Conservation (phyloP, 345 rosid species). For the Corchorus olitorius region DNA sequence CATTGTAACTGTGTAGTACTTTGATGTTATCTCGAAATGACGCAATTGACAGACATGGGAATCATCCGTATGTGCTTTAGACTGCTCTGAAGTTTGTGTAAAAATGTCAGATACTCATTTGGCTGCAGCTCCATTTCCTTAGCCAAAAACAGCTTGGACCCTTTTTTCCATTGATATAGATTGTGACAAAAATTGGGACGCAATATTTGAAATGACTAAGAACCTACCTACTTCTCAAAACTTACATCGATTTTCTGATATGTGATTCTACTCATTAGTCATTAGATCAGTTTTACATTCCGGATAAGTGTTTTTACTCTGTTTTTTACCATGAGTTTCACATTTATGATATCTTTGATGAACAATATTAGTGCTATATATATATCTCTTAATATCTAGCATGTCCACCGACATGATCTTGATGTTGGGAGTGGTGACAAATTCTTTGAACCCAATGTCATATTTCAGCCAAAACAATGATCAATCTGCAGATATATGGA, state of each 20-base stretch:
- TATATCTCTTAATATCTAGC: background rate
- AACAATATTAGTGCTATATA: too few relatives aligned
- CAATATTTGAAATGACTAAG: slow-evolving; percentile 7
- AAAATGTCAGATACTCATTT: background rate
- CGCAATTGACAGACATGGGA: slow-evolving; percentile 1
- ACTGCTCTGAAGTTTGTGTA: background rate
- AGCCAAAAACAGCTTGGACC: background rate
- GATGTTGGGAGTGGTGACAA: background rate
- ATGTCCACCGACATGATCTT: slow-evolving; percentile 5
- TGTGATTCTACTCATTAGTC: too few relatives aligned
- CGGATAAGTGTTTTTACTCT: too few relatives aligned
- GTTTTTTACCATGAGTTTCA: background rate
- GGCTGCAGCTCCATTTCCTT: background rate
- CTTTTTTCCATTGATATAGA: background rate
- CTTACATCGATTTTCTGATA: too few relatives aligned
- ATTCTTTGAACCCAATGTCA: background rate
- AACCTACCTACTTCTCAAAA: background rate
- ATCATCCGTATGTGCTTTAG: background rate
- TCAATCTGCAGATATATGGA: background rate
- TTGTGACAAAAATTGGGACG: background rate
- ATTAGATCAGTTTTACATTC: too few relatives aligned
- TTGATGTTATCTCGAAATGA: slow-evolving; percentile 5
- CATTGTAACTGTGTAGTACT: background rate
- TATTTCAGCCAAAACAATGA: background rate
- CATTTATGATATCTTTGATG: background rate